phyloP scores from a whole-genome alignment of 1,284 basidiomycete genomes.

The Taiwanofungus camphoratus region DNA sequence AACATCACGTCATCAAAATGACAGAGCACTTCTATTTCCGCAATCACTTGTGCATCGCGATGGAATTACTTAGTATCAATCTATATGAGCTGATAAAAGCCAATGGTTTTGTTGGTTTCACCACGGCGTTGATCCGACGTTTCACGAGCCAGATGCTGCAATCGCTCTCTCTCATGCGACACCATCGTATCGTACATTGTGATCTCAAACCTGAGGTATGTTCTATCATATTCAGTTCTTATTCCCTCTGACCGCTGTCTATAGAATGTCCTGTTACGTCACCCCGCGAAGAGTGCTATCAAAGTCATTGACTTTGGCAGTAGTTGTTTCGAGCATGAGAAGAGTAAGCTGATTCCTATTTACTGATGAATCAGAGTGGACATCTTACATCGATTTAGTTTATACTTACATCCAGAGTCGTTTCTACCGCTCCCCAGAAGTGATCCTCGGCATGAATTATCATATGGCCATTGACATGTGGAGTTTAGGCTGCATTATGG shows the following conservation, averaged over 20 bases:
- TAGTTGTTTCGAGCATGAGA: slow-evolving; percentile 98
- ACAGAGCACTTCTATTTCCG: slow-evolving; percentile 99
- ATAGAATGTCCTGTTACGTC: slow-evolving; percentile 90
- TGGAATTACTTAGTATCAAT: slow-evolving; percentile 97
- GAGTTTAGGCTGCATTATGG: slow-evolving; percentile 97
- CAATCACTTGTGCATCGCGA: slow-evolving; percentile 96
- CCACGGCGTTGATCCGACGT: slow-evolving; percentile 88
- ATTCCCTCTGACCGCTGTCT: slow-evolving; percentile 11
- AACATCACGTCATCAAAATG: slow-evolving; percentile 97
- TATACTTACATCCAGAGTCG: slow-evolving; percentile 97
- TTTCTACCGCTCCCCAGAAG: slow-evolving; percentile 95
- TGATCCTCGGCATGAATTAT: slow-evolving; percentile 91
- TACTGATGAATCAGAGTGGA: slow-evolving; percentile 14
- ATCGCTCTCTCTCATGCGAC: slow-evolving; percentile 89
- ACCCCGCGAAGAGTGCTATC: slow-evolving; percentile 94
- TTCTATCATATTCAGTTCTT: slow-evolving; percentile 1
- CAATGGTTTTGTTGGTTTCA: slow-evolving; percentile 96
- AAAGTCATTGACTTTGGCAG: slow-evolving; percentile 99
- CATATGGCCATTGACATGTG: slow-evolving; percentile 97
- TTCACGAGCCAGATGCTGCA: slow-evolving; percentile 96
- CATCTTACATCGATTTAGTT: slow-evolving; percentile 43
- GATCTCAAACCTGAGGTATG: slow-evolving; percentile 96
- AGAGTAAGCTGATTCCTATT: slow-evolving; percentile 61
- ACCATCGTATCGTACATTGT: slow-evolving; percentile 98
- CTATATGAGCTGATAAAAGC: slow-evolving; percentile 99